Evolutionary conservation across 805 yeast species (phyloP).

Genomic region (Nakazawaea wickerhamii): DNA sequence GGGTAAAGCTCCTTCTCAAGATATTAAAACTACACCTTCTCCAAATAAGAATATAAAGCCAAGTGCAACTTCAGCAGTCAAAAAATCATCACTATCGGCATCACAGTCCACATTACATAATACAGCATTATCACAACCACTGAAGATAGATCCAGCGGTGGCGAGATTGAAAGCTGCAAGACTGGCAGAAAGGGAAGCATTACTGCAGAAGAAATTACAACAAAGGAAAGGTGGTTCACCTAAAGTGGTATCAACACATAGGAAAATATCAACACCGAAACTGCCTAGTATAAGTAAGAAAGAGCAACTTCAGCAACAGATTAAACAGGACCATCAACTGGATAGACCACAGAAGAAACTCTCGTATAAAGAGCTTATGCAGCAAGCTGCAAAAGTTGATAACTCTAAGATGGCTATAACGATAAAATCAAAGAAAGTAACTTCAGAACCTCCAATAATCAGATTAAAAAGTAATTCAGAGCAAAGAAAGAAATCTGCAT

Average conservation of each 20-base stretch:
- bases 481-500: conserved; percentile 20
- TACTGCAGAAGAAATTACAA: conserved; percentile 25
- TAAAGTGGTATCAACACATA: conserved; percentile 12
- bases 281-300: conserved; percentile 14
- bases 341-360: conserved; percentile 35
- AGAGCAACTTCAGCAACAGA: conserved; percentile 4
- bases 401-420: conserved; percentile 37
- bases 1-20: neutral
- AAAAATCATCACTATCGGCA: neutral
- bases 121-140: conserved; percentile 15
- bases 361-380: conserved; percentile 64
- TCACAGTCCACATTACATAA: neutral
- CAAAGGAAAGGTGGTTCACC: conserved; percentile 7
- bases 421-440: conserved; percentile 19
- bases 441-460: conserved; percentile 24
- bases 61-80: too few species aligned
- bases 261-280: conserved; percentile 8
- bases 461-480: conserved; percentile 28
- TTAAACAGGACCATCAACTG: conserved; percentile 8
- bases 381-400: conserved; percentile 59
- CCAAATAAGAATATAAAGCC: too few species aligned
- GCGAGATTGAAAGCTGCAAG: conserved; percentile 63
- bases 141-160: conserved; percentile 61
- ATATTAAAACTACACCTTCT: too few species aligned
- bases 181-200: conserved; percentile 44